Base-by-base conservation (phyloP, 1,284 basidiomycete genomes). In the Entoloma clypeatum region DNA sequence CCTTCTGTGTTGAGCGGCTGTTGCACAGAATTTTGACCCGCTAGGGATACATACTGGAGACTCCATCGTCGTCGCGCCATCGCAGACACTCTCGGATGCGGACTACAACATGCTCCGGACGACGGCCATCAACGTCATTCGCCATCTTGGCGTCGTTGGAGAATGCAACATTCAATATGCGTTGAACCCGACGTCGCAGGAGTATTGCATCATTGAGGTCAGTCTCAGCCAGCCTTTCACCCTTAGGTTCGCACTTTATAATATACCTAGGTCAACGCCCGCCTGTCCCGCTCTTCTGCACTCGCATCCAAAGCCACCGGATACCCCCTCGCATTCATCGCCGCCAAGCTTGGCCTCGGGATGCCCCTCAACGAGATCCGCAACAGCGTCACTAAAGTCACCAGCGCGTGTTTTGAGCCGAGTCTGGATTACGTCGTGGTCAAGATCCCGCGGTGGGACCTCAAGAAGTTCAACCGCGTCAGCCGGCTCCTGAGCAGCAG, bases 121-220 rank as follows among this genome's bases (percentile, higher is more conserved):
- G 27, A 97, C 95, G 2, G 95, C 96, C 7, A 88, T 98, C 67
- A 98, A 97, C 57, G 94, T 98, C 51, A 93, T 99, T 51, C 87
- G 96, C 16, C 95, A 99, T 62, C 79, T 99, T 19, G 95, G 95
- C 34, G 95, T 99, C 43, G 77, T 99, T 47, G 95, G 96, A 48
- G 95, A 99, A 71, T 95, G 96, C 68, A 99, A 99, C 65, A 98
- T 99, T 49, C 95, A 99, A 65, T 99, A 98, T 59, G 95, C 96
- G 2, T 78, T 99, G 56, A 97, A 98, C 67, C 95, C 96, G 1
- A 77, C 74, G 39, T 96, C 92, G 16, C 86, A 91, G 59, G 92
- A 98, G 62, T 99, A 98, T 67, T 98, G 94, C 65, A 97, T 99
- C 59, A 98, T 99, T 63, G 95, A 99, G 74, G 86, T 85, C 42